phyloP scores from a whole-genome alignment of 2,329 filamentous ascomycete genomes.

The Diaporthe longicolla region DNA sequence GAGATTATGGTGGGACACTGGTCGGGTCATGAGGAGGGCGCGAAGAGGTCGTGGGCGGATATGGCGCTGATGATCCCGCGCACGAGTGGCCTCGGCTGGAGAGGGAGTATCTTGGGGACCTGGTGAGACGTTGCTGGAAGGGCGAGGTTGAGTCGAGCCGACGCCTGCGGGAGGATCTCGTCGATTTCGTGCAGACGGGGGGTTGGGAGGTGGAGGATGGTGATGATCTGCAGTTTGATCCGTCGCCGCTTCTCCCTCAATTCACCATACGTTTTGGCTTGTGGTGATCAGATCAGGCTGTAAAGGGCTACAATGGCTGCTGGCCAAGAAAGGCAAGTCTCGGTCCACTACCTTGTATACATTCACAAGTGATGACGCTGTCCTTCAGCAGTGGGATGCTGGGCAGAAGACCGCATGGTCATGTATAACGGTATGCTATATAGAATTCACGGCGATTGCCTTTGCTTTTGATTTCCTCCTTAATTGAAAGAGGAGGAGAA shows the following conservation, averaged over 20 bases:
- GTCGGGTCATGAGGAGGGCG: background rate
- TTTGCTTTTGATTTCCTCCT: no score
- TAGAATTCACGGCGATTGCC: no score
- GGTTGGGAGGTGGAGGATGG: background rate
- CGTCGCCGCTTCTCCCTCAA: background rate
- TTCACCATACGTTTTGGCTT: no score
- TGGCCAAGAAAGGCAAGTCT: background rate
- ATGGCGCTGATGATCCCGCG: background rate
- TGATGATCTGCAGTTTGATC: background rate
- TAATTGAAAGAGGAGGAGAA: no score
- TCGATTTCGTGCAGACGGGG: background rate
- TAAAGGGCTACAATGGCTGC: no score
- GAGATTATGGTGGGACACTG: constrained; percentile 13
- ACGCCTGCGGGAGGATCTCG: background rate
- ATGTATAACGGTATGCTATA: no score
- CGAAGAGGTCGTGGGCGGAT: background rate
- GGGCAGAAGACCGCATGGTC: no score
- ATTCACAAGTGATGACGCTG: background rate
- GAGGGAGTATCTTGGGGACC: background rate
- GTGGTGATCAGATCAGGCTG: no score
- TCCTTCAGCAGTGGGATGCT: background rate
- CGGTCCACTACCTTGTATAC: background rate
- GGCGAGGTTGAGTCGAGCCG: background rate
- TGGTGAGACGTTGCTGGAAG: background rate
- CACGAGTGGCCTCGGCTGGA: constrained; percentile 9